Conservation (phyloP, 2,329 filamentous ascomycete genomes). For the Aspergillus sp. region DNA sequence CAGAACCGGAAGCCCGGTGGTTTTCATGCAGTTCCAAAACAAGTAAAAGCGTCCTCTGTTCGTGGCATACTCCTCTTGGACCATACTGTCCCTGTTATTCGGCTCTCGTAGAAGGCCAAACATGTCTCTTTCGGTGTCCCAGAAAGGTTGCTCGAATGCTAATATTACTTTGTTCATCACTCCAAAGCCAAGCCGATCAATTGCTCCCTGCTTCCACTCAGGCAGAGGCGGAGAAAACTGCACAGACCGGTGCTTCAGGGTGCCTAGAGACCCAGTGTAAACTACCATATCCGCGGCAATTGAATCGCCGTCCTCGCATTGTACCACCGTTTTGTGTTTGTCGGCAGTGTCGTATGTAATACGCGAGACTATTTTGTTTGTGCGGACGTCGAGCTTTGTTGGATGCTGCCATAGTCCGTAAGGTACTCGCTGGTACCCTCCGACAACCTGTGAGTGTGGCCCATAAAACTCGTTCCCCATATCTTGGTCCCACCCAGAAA, state of each 20-base stretch:
- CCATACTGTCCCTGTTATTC: conserved; percentile 65
- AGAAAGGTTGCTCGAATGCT: conserved; percentile 86
- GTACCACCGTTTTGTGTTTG: conserved; percentile 58
- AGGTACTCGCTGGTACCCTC: conserved; percentile 92
- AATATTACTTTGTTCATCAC: conserved; percentile 93
- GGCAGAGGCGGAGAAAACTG: conserved; percentile 91
- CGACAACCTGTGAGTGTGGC: conserved; percentile 86
- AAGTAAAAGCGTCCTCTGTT: conserved; percentile 92
- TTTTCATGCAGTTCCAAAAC: conserved; percentile 94
- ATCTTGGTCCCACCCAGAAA: conserved; percentile 94
- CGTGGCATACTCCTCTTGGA: conserved; percentile 74
- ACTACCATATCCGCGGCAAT: conserved; percentile 90
- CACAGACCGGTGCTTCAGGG: conserved; percentile 77
- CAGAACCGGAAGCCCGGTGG: conserved; percentile 81
- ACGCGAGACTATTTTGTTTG: conserved; percentile 69
- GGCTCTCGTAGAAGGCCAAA: conserved; percentile 86
- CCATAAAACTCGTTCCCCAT: conserved; percentile 97
- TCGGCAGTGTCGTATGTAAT: conserved; percentile 63
- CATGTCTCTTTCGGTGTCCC: conserved; percentile 86
- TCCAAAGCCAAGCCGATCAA: conserved; percentile 84
- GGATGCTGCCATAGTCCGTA: conserved; percentile 79
- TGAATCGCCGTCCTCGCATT: conserved; percentile 73
- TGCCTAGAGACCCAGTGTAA: conserved; percentile 84
- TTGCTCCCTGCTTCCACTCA: conserved; percentile 76
- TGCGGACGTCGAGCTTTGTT: conserved; percentile 72